These are phyloP conservation scores for Macrophomina tecta DNA, from an alignment of 2,329 filamentous ascomycete genomes.

Conservation along the genomic window DNA sequence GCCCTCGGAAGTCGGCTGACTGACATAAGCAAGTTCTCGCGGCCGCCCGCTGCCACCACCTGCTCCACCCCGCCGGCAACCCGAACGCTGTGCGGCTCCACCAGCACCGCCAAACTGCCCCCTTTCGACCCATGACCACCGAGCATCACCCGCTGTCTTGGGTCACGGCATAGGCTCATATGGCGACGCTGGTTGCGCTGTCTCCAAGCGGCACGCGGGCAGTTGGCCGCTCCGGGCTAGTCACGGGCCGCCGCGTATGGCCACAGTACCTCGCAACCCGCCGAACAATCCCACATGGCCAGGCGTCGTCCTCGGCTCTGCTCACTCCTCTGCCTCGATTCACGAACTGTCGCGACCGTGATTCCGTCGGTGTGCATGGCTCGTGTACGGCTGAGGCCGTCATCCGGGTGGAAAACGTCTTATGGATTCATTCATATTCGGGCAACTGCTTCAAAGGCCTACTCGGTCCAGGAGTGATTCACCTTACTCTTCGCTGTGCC, in stretches of 20 bases:
- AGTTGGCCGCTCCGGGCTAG: slow-evolving; percentile 3
- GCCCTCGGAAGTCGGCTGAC: slow-evolving; percentile 8
- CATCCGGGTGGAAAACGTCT: too few relatives aligned
- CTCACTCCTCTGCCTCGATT: not conserved
- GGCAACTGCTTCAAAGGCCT: too few relatives aligned
- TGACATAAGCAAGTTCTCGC: slow-evolving; percentile 21
- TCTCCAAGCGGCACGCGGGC: slow-evolving; percentile 6
- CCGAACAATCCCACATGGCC: too few relatives aligned
- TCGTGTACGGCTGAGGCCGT: too few relatives aligned
- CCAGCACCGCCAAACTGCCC: not conserved
- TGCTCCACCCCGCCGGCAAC: not conserved
- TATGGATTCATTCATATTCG: too few relatives aligned
- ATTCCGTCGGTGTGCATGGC: too few relatives aligned
- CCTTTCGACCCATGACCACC: slow-evolving; percentile 9
- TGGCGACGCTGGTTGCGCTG: not conserved
- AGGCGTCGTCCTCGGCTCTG: too few relatives aligned
- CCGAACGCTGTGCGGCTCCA: not conserved
- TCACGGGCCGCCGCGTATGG: slow-evolving; percentile 10
- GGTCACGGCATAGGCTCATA: not conserved
- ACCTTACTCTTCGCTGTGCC: not conserved
- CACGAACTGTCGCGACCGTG: too few relatives aligned
- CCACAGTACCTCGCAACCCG: too few relatives aligned
- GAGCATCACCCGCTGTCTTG: not conserved
- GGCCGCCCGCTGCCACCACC: not conserved
- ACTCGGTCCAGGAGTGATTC: not conserved